phyloP scores from a whole-genome alignment of 2,329 filamentous ascomycete genomes.

The Venturia aucupariae region DNA sequence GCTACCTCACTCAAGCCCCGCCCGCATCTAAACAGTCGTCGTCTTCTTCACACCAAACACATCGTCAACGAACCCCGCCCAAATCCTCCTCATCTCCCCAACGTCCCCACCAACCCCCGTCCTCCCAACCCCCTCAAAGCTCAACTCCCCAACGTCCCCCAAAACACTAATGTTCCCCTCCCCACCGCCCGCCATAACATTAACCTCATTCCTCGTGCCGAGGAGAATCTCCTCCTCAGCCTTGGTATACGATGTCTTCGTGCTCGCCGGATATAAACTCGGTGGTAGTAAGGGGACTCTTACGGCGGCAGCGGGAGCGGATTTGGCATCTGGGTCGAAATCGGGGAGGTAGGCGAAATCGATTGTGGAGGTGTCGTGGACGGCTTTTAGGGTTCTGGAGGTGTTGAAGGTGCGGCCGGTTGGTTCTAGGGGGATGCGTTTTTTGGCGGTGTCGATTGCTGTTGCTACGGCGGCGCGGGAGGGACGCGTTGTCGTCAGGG shows the following conservation, averaged over 20 bases:
- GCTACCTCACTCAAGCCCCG: neutral
- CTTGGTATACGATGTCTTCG: slow-evolving; percentile 10
- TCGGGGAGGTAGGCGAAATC: slow-evolving; percentile 54
- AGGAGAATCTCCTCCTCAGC: slow-evolving; percentile 28
- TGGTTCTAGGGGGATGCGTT: neutral
- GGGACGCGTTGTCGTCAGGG: slow-evolving; percentile 39
- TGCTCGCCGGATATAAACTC: slow-evolving; percentile 20
- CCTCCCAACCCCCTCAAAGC: slow-evolving; percentile 23
- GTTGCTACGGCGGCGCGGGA: slow-evolving; percentile 42
- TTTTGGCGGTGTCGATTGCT: slow-evolving; percentile 42
- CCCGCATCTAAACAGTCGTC: slow-evolving; percentile 16
- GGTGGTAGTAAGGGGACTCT: slow-evolving; percentile 42
- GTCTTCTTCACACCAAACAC: slow-evolving; percentile 34
- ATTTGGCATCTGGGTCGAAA: slow-evolving; percentile 34
- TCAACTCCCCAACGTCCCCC: slow-evolving; percentile 41
- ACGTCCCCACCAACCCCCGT: slow-evolving; percentile 34
- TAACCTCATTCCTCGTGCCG: slow-evolving; percentile 51
- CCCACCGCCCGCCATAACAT: slow-evolving; percentile 41
- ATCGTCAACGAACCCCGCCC: slow-evolving; percentile 42
- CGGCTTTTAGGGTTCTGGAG: slow-evolving; percentile 45
- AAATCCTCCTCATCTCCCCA: slow-evolving; percentile 36
- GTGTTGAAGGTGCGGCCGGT: slow-evolving; percentile 52
- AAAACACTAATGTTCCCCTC: slow-evolving; percentile 43
- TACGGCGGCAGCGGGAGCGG: slow-evolving; percentile 26
- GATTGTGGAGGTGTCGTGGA: slow-evolving; percentile 51